Conservation (phyloP, 331 rosid genomes). For the Rhamnella rubrinervis region DNA sequence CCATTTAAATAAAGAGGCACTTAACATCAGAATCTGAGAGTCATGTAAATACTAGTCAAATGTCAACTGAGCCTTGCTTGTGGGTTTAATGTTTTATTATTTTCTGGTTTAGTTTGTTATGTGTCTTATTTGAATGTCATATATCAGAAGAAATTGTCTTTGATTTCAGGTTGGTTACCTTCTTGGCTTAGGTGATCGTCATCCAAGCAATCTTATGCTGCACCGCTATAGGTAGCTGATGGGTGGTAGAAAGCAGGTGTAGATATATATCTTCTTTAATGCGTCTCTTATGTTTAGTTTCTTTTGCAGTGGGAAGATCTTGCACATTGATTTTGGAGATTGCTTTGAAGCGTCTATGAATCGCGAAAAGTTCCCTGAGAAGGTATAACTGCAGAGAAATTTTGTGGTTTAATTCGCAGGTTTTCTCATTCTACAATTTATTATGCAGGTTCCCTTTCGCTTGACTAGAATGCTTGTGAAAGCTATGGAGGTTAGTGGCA, state of each 20-base stretch:
- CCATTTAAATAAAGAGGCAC: background rate
- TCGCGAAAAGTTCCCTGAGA: conserved; percentile 97
- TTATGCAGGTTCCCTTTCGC: conserved; percentile 86
- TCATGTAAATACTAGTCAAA: background rate
- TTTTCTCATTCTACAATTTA: conserved; percentile 11
- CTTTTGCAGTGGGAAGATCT: conserved; percentile 81
- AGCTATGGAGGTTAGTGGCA: conserved; percentile 99
- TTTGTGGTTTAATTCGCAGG: conserved; percentile 5
- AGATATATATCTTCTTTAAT: conserved; percentile 9
- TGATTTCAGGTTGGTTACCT: conserved; percentile 89
- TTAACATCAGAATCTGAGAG: background rate
- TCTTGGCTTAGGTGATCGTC: conserved; percentile 99
- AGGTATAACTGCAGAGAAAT: conserved; percentile 38
- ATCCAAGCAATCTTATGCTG: conserved; percentile 97
- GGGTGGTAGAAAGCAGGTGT: conserved; percentile 11
- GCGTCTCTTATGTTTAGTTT: conserved; percentile 29
- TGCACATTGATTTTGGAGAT: conserved; percentile 98
- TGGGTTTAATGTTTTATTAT: background rate
- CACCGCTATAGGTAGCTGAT: conserved; percentile 71
- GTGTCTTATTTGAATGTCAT: background rate
- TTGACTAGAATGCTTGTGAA: conserved; percentile 99
- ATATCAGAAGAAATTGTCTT: conserved; percentile 8
- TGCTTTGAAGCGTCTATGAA: conserved; percentile 99
- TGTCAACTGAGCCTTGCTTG: background rate
- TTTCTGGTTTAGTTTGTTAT: background rate